Evolutionary conservation across 768 basidiomycete genomes (phyloP).

Genomic region (Xerocomellus intermedius): DNA sequence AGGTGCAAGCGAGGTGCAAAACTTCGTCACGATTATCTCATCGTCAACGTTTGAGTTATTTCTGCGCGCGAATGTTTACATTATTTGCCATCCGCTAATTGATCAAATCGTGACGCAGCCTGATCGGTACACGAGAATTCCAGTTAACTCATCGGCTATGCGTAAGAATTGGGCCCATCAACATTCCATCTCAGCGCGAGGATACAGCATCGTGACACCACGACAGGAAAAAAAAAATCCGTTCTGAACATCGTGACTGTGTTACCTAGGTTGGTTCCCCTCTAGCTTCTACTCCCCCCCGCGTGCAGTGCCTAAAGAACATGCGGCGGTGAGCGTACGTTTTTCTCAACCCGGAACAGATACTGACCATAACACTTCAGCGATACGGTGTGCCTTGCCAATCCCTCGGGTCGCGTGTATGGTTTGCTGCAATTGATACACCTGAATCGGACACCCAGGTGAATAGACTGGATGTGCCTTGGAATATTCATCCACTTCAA

Average conservation of each 20-base stretch:
- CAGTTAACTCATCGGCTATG: neutral
- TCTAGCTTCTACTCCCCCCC: neutral
- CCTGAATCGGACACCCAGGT: neutral
- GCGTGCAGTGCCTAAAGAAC: neutral
- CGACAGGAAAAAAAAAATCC: neutral
- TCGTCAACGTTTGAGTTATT: neutral
- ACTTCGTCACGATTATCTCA: neutral
- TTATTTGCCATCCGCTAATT: neutral
- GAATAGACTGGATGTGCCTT: slow-evolving; percentile 6
- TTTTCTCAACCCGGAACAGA: neutral
- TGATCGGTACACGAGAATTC: neutral
- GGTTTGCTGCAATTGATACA: slow-evolving; percentile 3
- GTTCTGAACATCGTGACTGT: too few species aligned
- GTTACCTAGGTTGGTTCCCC: too few species aligned
- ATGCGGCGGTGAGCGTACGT: neutral
- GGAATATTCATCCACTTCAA: slow-evolving; percentile 5
- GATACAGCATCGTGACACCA: neutral
- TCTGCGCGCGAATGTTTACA: neutral
- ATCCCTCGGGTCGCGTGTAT: slow-evolving; percentile 4
- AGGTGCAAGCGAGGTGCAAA: neutral
- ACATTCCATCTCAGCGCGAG: neutral
- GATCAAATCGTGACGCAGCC: neutral
- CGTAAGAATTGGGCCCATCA: neutral
- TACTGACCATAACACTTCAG: slow-evolving; percentile 1
- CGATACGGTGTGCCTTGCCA: slow-evolving; percentile 1